Conservation (phyloP, 2,329 filamentous ascomycete species). For the Ophiostoma sp. region DNA sequence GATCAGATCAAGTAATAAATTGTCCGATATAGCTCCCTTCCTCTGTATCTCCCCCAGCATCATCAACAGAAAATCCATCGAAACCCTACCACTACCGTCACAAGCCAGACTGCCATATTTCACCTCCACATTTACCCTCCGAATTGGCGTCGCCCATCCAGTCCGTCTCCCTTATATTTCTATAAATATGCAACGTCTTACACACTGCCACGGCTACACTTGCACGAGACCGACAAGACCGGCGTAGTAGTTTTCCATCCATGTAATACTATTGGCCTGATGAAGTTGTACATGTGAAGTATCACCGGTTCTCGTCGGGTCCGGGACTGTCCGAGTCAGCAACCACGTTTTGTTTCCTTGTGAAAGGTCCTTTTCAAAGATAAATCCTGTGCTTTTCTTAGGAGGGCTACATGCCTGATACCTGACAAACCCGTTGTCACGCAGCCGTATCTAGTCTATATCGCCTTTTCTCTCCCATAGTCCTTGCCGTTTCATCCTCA, state of each 20-base stretch:
- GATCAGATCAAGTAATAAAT: too few relatives aligned
- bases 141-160: too few relatives aligned
- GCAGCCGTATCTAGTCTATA: too few relatives aligned
- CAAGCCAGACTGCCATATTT: too few relatives aligned
- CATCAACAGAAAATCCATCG: too few relatives aligned
- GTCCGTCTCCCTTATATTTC: background rate
- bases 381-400: background rate
- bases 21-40: too few relatives aligned
- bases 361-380: background rate
- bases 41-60: too few relatives aligned
- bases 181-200: background rate
- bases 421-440: too few relatives aligned
- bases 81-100: too few relatives aligned
- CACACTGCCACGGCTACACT: background rate
- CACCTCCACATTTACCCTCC: too few relatives aligned
- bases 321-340: background rate
- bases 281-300: background rate
- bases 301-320: background rate
- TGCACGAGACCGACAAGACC: background rate
- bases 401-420: background rate
- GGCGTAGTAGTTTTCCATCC: background rate
- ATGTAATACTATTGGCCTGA: background rate
- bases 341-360: background rate
- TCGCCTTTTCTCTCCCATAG: too few relatives aligned
- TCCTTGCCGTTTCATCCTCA: too few relatives aligned